Percentiles rank a stretch among this genome's conserved stretches.
These are phyloP conservation scores for Ophiosphaerella korrae DNA, from an alignment of 2,329 filamentous ascomycete species.

Conservation along the genomic window DNA sequence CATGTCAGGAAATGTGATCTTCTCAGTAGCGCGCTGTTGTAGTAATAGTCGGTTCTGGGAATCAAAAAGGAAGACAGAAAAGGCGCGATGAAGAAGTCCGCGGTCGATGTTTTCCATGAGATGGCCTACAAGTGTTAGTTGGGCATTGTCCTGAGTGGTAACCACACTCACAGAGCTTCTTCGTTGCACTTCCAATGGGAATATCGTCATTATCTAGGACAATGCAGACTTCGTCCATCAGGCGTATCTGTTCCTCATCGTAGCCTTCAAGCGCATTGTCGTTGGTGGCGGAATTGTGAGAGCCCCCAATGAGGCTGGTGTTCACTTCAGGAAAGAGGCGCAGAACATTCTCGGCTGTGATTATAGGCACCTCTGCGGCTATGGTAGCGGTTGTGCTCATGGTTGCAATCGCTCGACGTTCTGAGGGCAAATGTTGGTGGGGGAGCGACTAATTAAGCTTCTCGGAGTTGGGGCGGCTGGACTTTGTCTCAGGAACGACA, in stretches of 20 bases:
- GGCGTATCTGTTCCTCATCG: slow-evolving; percentile 93
- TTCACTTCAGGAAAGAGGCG: slow-evolving; percentile 86
- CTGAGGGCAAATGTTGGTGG: background rate
- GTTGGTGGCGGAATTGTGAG: slow-evolving; percentile 61
- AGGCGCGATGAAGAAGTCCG: slow-evolving; percentile 93
- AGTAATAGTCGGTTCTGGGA: slow-evolving; percentile 89
- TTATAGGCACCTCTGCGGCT: slow-evolving; percentile 57
- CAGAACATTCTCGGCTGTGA: slow-evolving; percentile 85
- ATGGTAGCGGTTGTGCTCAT: slow-evolving; percentile 42
- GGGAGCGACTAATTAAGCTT: too few relatives aligned
- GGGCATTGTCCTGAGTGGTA: background rate
- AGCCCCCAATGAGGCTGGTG: slow-evolving; percentile 64
- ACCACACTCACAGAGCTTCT: slow-evolving; percentile 82
- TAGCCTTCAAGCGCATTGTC: slow-evolving; percentile 82
- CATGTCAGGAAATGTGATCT: slow-evolving; percentile 99
- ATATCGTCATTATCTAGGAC: slow-evolving; percentile 90
- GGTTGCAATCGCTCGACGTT: slow-evolving; percentile 9
- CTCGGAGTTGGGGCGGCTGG: too few relatives aligned
- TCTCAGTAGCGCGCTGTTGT: slow-evolving; percentile 92
- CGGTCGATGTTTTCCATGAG: slow-evolving; percentile 98
- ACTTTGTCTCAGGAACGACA: too few relatives aligned
- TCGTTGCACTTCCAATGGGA: slow-evolving; percentile 94
- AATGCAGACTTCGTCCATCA: slow-evolving; percentile 99
- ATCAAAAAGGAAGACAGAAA: slow-evolving; percentile 98
- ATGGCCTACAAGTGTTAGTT: slow-evolving; percentile 67